These are phyloP conservation scores for Irpex sp. DNA, from an alignment of 1,284 basidiomycete genomes.

Conservation along the genomic window DNA sequence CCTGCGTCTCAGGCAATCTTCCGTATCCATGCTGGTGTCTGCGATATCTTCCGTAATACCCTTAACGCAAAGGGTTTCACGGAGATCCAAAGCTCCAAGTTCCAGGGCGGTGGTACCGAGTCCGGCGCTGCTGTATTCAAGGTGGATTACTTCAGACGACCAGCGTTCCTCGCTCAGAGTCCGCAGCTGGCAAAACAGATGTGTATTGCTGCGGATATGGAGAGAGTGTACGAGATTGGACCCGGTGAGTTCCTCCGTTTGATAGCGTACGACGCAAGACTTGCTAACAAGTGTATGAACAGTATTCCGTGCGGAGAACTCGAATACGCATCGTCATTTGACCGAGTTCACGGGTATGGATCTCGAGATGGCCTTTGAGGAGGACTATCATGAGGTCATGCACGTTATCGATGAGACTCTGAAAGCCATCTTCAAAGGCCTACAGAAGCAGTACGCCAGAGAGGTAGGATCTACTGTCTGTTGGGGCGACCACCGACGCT, in stretches of 20 bases:
- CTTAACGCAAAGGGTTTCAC: slow-evolving; percentile 52
- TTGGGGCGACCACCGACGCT: neutral
- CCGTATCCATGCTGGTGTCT: slow-evolving; percentile 60
- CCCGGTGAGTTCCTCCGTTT: slow-evolving; percentile 27
- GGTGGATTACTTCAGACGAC: slow-evolving; percentile 65
- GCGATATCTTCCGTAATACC: slow-evolving; percentile 60
- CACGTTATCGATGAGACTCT: slow-evolving; percentile 38
- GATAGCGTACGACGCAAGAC: too few species aligned
- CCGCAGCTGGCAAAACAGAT: slow-evolving; percentile 77
- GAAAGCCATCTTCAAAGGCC: slow-evolving; percentile 34
- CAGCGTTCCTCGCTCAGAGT: slow-evolving; percentile 66
- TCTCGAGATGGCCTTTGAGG: slow-evolving; percentile 70
- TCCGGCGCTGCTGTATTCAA: slow-evolving; percentile 70
- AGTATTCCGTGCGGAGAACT: slow-evolving; percentile 73
- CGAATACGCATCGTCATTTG: slow-evolving; percentile 71
- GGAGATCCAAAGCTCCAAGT: slow-evolving; percentile 71
- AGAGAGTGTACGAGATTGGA: slow-evolving; percentile 69
- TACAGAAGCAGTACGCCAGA: slow-evolving; percentile 30
- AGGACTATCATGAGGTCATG: slow-evolving; percentile 60
- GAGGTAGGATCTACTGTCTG: slow-evolving; percentile 26
- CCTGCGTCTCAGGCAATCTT: slow-evolving; percentile 71
- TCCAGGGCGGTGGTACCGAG: slow-evolving; percentile 72
- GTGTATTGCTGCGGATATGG: slow-evolving; percentile 73
- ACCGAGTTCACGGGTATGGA: slow-evolving; percentile 76
- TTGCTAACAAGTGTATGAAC: neutral